Evolutionary conservation across 805 yeast genomes (phyloP).

Genomic region (Kuraishia cidri): DNA sequence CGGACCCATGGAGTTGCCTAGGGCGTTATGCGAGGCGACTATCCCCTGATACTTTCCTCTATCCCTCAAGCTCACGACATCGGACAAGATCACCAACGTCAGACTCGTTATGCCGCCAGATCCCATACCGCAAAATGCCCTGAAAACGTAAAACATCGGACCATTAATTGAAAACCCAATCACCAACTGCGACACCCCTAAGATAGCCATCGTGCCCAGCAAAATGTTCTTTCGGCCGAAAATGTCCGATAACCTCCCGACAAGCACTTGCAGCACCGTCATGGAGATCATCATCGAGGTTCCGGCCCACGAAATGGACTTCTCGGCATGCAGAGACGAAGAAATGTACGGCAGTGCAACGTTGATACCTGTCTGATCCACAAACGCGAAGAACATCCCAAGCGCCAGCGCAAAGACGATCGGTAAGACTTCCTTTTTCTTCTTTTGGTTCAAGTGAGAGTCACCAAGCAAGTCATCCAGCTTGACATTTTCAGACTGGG

Average conservation of each 20-base stretch:
- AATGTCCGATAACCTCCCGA: conserved; percentile 47
- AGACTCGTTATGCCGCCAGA: conserved; percentile 43
- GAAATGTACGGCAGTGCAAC: conserved; percentile 42
- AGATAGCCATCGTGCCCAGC: conserved; percentile 25
- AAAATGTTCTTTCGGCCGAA: conserved; percentile 41
- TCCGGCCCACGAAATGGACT: conserved; percentile 51
- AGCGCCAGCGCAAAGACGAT: conserved; percentile 27
- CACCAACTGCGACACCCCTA: conserved; percentile 35
- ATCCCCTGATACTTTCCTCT: conserved; percentile 53
- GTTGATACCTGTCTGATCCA: conserved; percentile 40
- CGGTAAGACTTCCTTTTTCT: conserved; percentile 24
- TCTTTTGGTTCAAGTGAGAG: conserved; percentile 20
- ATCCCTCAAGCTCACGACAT: conserved; percentile 40
- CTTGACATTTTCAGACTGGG: background rate
- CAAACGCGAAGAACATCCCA: conserved; percentile 31
- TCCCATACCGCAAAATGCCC: conserved; percentile 50
- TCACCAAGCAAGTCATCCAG: background rate
- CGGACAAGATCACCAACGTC: conserved; percentile 44
- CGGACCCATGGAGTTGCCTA: conserved; percentile 49
- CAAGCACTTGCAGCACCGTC: conserved; percentile 40
- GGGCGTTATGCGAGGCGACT: conserved; percentile 38
- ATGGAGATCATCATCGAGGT: conserved; percentile 42
- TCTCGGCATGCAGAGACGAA: conserved; percentile 31
- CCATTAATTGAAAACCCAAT: conserved; percentile 43
- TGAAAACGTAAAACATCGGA: conserved; percentile 36